phyloP scores from a whole-genome alignment of 768 basidiomycete genomes.

The Suillus bovinus region DNA sequence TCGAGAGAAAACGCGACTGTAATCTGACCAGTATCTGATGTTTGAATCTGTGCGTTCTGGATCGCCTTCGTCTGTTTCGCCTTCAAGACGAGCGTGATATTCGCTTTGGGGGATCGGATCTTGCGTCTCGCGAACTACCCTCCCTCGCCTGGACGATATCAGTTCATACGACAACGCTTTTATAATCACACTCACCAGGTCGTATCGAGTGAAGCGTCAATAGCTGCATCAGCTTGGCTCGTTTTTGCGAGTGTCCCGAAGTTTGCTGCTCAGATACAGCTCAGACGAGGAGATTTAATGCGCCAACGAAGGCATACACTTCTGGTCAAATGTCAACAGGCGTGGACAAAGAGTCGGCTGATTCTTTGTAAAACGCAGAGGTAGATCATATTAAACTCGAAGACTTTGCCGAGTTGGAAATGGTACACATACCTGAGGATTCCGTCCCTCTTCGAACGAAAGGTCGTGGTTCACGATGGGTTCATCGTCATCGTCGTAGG shows the following conservation, averaged over 20 bases:
- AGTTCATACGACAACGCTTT: neutral
- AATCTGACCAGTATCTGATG: constrained; percentile 53
- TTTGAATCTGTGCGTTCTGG: constrained; percentile 17
- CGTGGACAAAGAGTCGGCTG: constrained; percentile 58
- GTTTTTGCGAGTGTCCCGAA: constrained; percentile 56
- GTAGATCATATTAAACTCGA: neutral
- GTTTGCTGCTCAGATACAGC: constrained; percentile 46
- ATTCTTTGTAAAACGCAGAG: constrained; percentile 17
- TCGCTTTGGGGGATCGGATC: constrained; percentile 51
- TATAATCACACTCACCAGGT: constrained; percentile 20
- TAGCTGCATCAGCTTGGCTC: constrained; percentile 29
- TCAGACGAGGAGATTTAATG: neutral
- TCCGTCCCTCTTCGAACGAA: constrained; percentile 66
- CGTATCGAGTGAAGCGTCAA: constrained; percentile 24
- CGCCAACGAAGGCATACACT: constrained; percentile 41
- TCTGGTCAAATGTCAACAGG: constrained; percentile 65
- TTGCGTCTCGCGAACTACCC: constrained; percentile 50
- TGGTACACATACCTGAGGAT: constrained; percentile 42
- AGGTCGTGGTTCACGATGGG: constrained; percentile 50
- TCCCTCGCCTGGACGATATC: constrained; percentile 43
- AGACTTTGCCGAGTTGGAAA: neutral
- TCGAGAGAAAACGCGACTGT: constrained; percentile 54
- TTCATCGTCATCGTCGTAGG: constrained; percentile 45
- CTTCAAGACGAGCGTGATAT: constrained; percentile 51
- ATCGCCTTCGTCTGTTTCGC: constrained; percentile 4